Evolutionary conservation across 140 eudicot species (phyloP).

Genomic region (Stevia rebaudiana): DNA sequence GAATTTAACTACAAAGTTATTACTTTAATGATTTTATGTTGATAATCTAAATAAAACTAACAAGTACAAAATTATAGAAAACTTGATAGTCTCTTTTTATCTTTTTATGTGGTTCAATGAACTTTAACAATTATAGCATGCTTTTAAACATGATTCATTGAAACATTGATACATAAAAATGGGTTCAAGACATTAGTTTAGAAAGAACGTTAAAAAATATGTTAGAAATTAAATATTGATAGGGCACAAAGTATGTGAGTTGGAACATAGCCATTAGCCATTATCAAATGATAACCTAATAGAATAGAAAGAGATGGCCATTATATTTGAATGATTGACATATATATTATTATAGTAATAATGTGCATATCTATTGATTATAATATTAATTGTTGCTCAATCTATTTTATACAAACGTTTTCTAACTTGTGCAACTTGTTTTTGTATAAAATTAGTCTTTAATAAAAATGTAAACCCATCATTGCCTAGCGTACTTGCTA

Average conservation of each 20-base stretch:
- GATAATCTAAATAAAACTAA: no score
- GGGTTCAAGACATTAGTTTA: background rate
- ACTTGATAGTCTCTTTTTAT: no score
- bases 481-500: background rate
- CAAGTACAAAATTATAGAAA: no score
- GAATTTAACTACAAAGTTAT: no score
- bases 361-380: background rate
- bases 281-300: slow-evolving; percentile 26
- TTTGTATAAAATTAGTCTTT: slow-evolving; percentile 13
- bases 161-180: background rate
- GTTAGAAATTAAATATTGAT: slow-evolving; percentile 5
- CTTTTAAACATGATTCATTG: background rate
- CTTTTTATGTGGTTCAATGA: background rate
- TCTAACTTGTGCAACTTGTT: slow-evolving; percentile 17
- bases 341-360: slow-evolving; percentile 18
- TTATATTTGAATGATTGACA: slow-evolving; percentile 24
- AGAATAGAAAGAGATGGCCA: slow-evolving; percentile 18
- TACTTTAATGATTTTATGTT: no score
- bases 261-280: slow-evolving; percentile 28
- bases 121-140: background rate
- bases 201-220: background rate
- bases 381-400: background rate
- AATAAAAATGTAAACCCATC: slow-evolving; percentile 20
- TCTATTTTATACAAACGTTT: slow-evolving; percentile 11
- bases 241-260: slow-evolving; percentile 18